Percentiles rank a stretch among this genome's conserved stretches.
These are phyloP conservation scores for Ceratocystis cubensis DNA, from an alignment of 2,329 filamentous ascomycete genomes.

Conservation along the genomic window DNA sequence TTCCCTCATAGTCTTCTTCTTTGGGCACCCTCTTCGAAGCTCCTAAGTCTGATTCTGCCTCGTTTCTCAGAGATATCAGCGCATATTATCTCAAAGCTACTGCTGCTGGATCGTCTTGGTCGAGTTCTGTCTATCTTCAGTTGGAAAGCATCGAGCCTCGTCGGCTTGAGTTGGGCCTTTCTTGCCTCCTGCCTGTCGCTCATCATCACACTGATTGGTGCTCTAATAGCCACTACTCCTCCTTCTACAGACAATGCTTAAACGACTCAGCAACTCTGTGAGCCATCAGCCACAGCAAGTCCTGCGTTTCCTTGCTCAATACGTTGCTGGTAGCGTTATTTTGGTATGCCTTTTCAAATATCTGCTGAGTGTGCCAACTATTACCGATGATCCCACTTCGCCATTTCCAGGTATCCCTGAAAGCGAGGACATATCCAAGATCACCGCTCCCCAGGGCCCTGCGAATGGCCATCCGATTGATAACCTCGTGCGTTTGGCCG, in stretches of 20 bases:
- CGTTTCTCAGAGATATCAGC: too few relatives aligned
- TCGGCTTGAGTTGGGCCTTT: too few relatives aligned
- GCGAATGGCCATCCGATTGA: slow-evolving; percentile 37
- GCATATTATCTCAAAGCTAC: too few relatives aligned
- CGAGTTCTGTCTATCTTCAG: too few relatives aligned
- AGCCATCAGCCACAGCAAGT: slow-evolving; percentile 14
- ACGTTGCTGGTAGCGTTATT: background rate
- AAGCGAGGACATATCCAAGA: slow-evolving; percentile 14
- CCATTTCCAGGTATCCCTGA: slow-evolving; percentile 7
- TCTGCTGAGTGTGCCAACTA: slow-evolving; percentile 6
- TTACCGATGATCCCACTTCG: slow-evolving; percentile 3
- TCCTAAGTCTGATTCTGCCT: too few relatives aligned
- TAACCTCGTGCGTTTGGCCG: slow-evolving; percentile 36
- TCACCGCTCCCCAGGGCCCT: slow-evolving; percentile 23
- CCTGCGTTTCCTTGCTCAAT: slow-evolving; percentile 13
- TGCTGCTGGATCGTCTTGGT: too few relatives aligned
- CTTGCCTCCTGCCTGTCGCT: too few relatives aligned
- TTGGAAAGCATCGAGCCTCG: too few relatives aligned
- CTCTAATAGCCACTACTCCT: too few relatives aligned
- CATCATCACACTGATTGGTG: too few relatives aligned
- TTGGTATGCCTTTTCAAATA: slow-evolving; percentile 16
- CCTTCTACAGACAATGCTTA: slow-evolving; percentile 1
- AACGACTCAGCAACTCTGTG: slow-evolving; percentile 12
- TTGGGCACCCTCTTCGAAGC: too few relatives aligned
- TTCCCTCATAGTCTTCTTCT: too few relatives aligned